These are phyloP conservation scores for Marasmius oreades DNA, from an alignment of 1,284 basidiomycete genomes.

Conservation along the genomic window DNA sequence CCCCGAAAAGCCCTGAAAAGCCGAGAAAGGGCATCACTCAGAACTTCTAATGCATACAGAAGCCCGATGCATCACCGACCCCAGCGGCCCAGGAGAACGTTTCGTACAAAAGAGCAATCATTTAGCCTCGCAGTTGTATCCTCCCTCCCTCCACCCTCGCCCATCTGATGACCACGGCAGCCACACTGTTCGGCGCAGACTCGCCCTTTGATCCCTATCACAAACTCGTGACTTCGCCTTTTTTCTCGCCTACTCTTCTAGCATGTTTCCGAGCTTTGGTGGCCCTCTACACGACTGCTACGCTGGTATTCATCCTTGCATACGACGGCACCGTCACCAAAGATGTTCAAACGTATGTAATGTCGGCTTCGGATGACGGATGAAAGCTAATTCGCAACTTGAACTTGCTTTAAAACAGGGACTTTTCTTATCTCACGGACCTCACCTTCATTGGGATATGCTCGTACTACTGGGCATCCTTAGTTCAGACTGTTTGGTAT, in stretches of 20 bases:
- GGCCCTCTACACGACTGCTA: slow-evolving; percentile 50
- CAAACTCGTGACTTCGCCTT: slow-evolving; percentile 56
- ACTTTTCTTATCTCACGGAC: slow-evolving; percentile 61
- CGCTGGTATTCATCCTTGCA: slow-evolving; percentile 41
- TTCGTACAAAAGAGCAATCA: no score
- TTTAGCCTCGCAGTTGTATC: no score
- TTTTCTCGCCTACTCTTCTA: slow-evolving; percentile 44
- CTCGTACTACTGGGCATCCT: slow-evolving; percentile 59
- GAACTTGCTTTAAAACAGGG: slow-evolving; percentile 31
- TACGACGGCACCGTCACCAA: slow-evolving; percentile 30
- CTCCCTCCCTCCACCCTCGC: no score
- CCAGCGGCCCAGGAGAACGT: no score
- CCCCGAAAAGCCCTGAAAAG: no score
- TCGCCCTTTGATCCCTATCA: slow-evolving; percentile 49
- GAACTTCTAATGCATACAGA: no score
- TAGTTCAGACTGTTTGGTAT: slow-evolving; percentile 51
- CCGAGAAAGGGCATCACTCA: no score
- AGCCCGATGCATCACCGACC: no score
- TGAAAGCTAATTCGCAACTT: no score
- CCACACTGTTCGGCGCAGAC: neutral
- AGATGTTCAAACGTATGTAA: slow-evolving; percentile 26
- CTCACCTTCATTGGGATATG: slow-evolving; percentile 60
- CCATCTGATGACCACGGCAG: neutral
- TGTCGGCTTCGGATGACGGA: neutral
- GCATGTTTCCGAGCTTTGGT: slow-evolving; percentile 45